Percentiles rank a stretch among this genome's conserved stretches.
phyloP scores from a whole-genome alignment of 2,329 filamentous ascomycete species.

The Exophiala sp. region DNA sequence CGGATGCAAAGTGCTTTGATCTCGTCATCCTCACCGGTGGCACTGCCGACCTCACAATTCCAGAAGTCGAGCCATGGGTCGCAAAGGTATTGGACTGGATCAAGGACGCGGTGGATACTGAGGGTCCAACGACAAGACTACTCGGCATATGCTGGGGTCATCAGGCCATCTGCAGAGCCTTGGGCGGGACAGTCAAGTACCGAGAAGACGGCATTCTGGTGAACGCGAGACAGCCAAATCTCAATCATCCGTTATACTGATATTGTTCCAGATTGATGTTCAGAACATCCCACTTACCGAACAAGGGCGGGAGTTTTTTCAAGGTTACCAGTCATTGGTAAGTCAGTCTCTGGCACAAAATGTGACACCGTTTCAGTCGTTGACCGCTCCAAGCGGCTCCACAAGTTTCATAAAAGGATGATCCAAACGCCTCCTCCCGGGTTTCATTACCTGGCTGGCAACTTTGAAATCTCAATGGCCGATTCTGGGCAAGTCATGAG shows the following conservation, averaged over 20 bases:
- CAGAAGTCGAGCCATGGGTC: slow-evolving; percentile 39
- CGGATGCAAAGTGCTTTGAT: slow-evolving; percentile 4
- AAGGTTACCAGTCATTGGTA: slow-evolving; percentile 18
- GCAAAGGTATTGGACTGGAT: slow-evolving; percentile 40
- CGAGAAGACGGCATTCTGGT: slow-evolving; percentile 6
- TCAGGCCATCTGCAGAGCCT: slow-evolving; percentile 38
- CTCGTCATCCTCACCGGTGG: slow-evolving; percentile 13
- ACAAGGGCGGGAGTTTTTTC: slow-evolving; percentile 38
- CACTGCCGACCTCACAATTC: slow-evolving; percentile 6
- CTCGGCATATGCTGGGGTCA: slow-evolving; percentile 44
- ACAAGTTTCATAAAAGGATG: slow-evolving; percentile 42
- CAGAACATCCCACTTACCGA: slow-evolving; percentile 34
- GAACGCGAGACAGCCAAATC: not conserved
- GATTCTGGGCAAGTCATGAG: slow-evolving; percentile 39
- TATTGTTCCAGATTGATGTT: slow-evolving; percentile 1
- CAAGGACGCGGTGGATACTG: slow-evolving; percentile 31
- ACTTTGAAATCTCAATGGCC: slow-evolving; percentile 39
- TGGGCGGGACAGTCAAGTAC: slow-evolving; percentile 3
- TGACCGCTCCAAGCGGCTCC: slow-evolving; percentile 31
- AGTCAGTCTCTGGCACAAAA: not conserved
- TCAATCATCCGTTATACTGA: not conserved
- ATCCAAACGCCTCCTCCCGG: slow-evolving; percentile 34
- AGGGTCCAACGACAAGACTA: slow-evolving; percentile 34
- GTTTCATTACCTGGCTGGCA: slow-evolving; percentile 36
- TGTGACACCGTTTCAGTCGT: not conserved